These are phyloP conservation scores for Podosphaera fusca DNA, from an alignment of 2,329 filamentous ascomycete species.

Conservation along the genomic window DNA sequence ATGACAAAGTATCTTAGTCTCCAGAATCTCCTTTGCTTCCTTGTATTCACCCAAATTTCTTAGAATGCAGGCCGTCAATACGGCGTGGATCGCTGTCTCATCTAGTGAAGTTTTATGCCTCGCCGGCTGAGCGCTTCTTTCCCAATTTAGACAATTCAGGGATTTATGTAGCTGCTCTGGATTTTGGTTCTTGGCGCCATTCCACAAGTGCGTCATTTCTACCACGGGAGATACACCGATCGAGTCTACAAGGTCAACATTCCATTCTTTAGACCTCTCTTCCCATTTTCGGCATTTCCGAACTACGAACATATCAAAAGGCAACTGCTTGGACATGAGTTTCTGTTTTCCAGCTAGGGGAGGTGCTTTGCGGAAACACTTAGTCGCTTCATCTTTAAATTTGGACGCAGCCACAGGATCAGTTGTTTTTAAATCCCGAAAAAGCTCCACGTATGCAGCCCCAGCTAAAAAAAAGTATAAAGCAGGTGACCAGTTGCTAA, in stretches of 20 bases:
- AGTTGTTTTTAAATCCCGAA: slow-evolving; percentile 33
- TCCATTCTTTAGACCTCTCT: slow-evolving; percentile 42
- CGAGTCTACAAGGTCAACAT: slow-evolving; percentile 51
- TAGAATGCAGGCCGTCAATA: slow-evolving; percentile 43
- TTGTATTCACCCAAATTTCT: slow-evolving; percentile 37
- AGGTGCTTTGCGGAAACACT: slow-evolving; percentile 48
- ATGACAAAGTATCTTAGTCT: slow-evolving; percentile 37
- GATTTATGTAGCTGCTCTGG: slow-evolving; percentile 38
- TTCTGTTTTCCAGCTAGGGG: slow-evolving; percentile 61
- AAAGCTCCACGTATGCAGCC: slow-evolving; percentile 56
- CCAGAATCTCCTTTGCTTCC: slow-evolving; percentile 42
- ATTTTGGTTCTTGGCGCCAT: slow-evolving; percentile 64
- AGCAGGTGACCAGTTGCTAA: slow-evolving; percentile 79
- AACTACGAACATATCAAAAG: slow-evolving; percentile 67
- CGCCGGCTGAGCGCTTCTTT: slow-evolving; percentile 26
- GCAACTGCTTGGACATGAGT: slow-evolving; percentile 73
- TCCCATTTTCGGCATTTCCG: slow-evolving; percentile 83
- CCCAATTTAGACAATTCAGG: slow-evolving; percentile 38
- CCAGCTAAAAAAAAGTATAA: slow-evolving; percentile 81
- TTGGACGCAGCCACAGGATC: slow-evolving; percentile 25
- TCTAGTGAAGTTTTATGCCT: slow-evolving; percentile 30
- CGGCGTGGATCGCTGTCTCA: slow-evolving; percentile 37
- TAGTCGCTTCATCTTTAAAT: slow-evolving; percentile 41
- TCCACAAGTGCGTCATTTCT: slow-evolving; percentile 92
- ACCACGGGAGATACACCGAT: slow-evolving; percentile 59